Evolutionary conservation across 495 filamentous ascomycete species (phyloP), one percentile per base, ranked within the genome.

Genomic region (Cenococcum geophilum): DNA sequence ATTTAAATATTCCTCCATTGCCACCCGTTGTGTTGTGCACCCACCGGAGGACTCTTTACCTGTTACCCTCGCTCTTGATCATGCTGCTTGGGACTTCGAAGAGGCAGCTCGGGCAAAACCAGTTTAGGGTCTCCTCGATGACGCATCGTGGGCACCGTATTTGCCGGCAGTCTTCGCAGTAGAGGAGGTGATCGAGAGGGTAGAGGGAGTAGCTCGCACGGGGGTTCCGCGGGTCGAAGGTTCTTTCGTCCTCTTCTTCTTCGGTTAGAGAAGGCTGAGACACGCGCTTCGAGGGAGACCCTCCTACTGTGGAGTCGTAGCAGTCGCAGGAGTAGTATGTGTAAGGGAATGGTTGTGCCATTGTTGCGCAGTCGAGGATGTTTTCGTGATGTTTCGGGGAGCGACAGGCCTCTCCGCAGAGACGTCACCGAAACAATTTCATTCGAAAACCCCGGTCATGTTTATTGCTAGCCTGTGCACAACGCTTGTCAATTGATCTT

Each of bases 161-260:
- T 75, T 95, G 86, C 64, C 93, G 89, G 72, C 93, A 98, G 71
- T 97, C 95, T 69, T 95, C 91, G 75, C 93, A 98, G 74, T 91
- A 97, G 11, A 96, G 80, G 8, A 98, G 83, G 68, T 93, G 88
- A 68, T 97, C 91, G n/a, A 96, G 82, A 0, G 92, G 91, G 72
- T 91, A 96, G 36, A 98, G 79, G 43, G 89, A 89, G 77, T 88
- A 96, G 71, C 89, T 92, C 36, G 92, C 86, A 5, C 95, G 83
- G 1, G 88, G 83, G 34, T 86, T 84, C 43, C 87, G 82, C 0
- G 95, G 91, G 68, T 98, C 87, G 70, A 98, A 97, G 12, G 89
- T 86, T 62, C 79, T 77, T 35, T 90, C 89, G 58, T 92, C 87
- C 35, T 89, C 84, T 9, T 86, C 82, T 9, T 86, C 82, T 10